phyloP scores from a whole-genome alignment of 2,329 filamentous ascomycete genomes.

The Talaromyces piceae region DNA sequence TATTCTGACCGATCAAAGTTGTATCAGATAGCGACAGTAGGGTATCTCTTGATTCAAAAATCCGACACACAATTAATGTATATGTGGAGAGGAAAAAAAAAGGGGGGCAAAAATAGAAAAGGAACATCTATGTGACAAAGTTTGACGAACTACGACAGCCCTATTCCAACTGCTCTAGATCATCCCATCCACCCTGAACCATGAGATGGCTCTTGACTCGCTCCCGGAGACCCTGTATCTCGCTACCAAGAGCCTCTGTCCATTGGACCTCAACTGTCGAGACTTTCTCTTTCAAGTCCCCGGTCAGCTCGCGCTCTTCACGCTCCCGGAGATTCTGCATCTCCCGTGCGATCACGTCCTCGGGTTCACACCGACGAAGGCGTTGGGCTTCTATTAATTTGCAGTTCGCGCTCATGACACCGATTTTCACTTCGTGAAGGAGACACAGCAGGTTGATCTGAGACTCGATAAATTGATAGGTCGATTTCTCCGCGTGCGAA shows the following conservation, averaged over 20 bases:
- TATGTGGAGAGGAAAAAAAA: too few relatives aligned
- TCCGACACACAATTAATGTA: not conserved
- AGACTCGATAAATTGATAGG: slow-evolving; percentile 93
- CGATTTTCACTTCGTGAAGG: slow-evolving; percentile 81
- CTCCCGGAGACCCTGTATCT: slow-evolving; percentile 65
- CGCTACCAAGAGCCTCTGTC: slow-evolving; percentile 74
- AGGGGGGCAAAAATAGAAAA: slow-evolving; percentile 6
- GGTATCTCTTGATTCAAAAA: slow-evolving; percentile 7
- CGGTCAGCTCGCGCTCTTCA: slow-evolving; percentile 66
- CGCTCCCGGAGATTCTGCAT: slow-evolving; percentile 53
- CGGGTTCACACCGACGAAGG: slow-evolving; percentile 36
- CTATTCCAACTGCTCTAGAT: slow-evolving; percentile 52
- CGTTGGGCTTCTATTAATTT: slow-evolving; percentile 61
- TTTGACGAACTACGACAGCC: slow-evolving; percentile 26
- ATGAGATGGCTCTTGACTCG: slow-evolving; percentile 66
- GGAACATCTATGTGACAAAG: slow-evolving; percentile 3
- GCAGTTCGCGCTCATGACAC: slow-evolving; percentile 62
- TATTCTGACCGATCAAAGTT: not conserved
- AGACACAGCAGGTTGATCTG: slow-evolving; percentile 88
- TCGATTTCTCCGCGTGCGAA: slow-evolving; percentile 81
- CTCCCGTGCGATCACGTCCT: slow-evolving; percentile 38
- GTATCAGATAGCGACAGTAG: slow-evolving; percentile 9
- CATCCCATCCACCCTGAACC: slow-evolving; percentile 81
- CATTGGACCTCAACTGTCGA: slow-evolving; percentile 85
- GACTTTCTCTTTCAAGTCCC: slow-evolving; percentile 89